These are phyloP conservation scores for Coniochaeta sp. DNA, from an alignment of 2,329 filamentous ascomycete genomes.

Conservation along the genomic window DNA sequence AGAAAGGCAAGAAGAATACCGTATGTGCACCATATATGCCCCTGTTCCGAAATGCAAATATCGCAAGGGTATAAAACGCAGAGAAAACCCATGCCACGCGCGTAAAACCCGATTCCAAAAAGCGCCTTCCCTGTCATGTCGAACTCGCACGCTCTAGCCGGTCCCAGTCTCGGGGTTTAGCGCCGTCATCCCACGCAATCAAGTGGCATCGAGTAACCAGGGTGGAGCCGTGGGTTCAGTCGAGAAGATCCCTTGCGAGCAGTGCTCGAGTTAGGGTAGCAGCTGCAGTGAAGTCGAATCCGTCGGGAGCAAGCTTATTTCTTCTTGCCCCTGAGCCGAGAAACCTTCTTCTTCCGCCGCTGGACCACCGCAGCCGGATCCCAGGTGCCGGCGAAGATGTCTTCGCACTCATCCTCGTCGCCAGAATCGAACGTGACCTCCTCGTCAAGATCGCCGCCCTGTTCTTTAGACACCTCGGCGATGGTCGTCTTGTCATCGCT, in stretches of 20 bases:
- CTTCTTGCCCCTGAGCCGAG: constrained; percentile 3
- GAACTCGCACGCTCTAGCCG: too few relatives aligned
- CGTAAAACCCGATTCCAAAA: too few relatives aligned
- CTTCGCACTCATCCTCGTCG: constrained; percentile 61
- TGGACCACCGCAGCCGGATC: constrained; percentile 43
- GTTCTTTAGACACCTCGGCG: constrained; percentile 8
- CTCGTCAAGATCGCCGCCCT: constrained; percentile 9
- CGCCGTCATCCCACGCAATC: too few relatives aligned
- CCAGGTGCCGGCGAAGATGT: constrained; percentile 57
- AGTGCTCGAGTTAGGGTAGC: too few relatives aligned
- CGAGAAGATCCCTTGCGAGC: too few relatives aligned
- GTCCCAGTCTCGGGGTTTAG: too few relatives aligned
- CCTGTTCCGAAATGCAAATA: background rate
- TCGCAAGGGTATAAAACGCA: background rate
- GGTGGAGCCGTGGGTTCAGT: too few relatives aligned
- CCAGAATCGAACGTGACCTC: constrained; percentile 50
- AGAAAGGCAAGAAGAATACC: too few relatives aligned
- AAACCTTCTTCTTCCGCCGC: constrained; percentile 33
- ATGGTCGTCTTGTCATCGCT: constrained; percentile 9
- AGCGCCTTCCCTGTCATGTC: too few relatives aligned
- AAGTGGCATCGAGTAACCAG: too few relatives aligned
- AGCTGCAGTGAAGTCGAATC: too few relatives aligned
- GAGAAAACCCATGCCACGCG: too few relatives aligned
- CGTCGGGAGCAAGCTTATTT: background rate
- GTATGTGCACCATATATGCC: background rate